These are phyloP conservation scores for Colletotrichum sp. DNA, from an alignment of 2,329 filamentous ascomycete species.

Conservation along the genomic window DNA sequence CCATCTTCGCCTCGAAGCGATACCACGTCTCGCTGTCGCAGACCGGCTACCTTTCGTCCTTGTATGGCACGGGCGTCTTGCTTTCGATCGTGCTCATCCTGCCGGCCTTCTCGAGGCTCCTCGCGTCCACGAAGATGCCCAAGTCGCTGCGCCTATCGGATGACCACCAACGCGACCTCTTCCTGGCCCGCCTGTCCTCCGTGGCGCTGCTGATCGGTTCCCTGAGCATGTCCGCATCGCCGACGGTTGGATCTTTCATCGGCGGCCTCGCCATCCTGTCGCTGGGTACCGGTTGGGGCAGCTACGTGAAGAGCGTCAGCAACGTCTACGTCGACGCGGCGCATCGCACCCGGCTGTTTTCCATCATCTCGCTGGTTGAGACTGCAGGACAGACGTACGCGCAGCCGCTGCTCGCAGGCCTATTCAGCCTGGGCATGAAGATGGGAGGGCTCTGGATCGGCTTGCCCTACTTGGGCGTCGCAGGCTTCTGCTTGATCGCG, in stretches of 20 bases:
- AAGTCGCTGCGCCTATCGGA: conserved; percentile 25
- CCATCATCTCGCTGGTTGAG: conserved; percentile 27
- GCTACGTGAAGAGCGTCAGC: conserved; percentile 30
- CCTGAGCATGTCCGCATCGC: conserved; percentile 29
- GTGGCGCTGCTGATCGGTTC: conserved; percentile 25
- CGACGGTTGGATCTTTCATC: conserved; percentile 28
- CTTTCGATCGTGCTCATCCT: conserved; percentile 29
- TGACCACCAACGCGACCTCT: conserved; percentile 30
- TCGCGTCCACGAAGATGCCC: conserved; percentile 25
- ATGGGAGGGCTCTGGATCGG: conserved; percentile 33
- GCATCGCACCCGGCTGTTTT: conserved; percentile 33
- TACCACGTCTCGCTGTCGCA: conserved; percentile 31
- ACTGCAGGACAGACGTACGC: conserved; percentile 29
- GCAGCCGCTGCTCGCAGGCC: conserved; percentile 29
- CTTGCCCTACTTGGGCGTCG: conserved; percentile 35
- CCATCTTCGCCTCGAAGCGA: conserved; percentile 34
- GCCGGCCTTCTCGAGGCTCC: conserved; percentile 26
- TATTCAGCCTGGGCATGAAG: conserved; percentile 34
- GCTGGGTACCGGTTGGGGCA: conserved; percentile 29
- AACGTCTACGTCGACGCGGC: conserved; percentile 30
- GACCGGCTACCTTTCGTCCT: conserved; percentile 34
- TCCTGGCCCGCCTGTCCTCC: conserved; percentile 29
- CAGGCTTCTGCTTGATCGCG: conserved; percentile 1
- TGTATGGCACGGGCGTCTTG: conserved; percentile 32
- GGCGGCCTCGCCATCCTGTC: conserved; percentile 32